Conservation (phyloP, 2,329 filamentous ascomycete genomes). For the Colletotrichum neosansevieriae region DNA sequence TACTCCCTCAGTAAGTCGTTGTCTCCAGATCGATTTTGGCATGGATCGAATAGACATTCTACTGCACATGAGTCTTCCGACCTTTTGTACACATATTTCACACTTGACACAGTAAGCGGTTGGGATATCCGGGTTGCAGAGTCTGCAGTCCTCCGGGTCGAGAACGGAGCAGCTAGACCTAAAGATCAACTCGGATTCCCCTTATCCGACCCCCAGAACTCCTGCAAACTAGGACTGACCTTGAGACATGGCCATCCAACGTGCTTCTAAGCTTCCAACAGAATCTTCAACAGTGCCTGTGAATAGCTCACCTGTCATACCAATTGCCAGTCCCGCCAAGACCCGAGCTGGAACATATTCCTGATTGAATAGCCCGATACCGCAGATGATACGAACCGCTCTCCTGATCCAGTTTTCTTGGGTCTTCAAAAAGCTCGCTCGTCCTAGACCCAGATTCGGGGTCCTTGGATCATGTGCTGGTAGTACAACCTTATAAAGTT, state of each 20-base stretch:
- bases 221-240: background rate
- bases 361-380: background rate
- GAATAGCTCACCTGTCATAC: slow-evolving; percentile 3
- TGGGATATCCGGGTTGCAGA: too few species aligned
- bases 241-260: slow-evolving; percentile 5
- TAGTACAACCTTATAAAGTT: background rate
- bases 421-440: background rate
- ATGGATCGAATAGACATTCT: too few species aligned
- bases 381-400: background rate
- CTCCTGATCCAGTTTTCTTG: background rate
- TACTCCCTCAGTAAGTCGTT: slow-evolving; percentile 57
- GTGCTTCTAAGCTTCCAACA: background rate
- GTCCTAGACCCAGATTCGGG: background rate
- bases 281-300: background rate
- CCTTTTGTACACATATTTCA: too few species aligned
- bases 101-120: too few species aligned
- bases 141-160: too few species aligned
- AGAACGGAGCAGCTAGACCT: too few species aligned
- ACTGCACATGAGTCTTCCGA: too few species aligned
- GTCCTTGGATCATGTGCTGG: background rate
- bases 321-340: background rate
- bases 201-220: background rate
- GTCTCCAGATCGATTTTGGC: background rate
- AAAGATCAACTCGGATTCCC: background rate
- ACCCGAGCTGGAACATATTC: background rate